A percentile compares a stretch with the other conserved stretches of the same genome.
phyloP scores from a whole-genome alignment of 2,329 filamentous ascomycete species.

The Myriosclerotinia duriaeana region DNA sequence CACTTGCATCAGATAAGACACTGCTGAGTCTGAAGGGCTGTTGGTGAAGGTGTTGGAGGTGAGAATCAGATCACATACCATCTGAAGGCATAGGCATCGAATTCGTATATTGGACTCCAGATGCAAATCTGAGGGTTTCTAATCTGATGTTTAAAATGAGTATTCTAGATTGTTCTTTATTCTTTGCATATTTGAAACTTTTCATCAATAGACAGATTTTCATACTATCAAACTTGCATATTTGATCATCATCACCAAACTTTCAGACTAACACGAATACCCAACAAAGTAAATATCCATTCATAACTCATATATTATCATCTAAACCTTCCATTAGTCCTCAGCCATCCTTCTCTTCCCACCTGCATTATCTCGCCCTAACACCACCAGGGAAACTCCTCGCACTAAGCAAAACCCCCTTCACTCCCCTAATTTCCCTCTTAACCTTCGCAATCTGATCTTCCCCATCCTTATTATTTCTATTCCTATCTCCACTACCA shows the following conservation, averaged over 20 bases:
- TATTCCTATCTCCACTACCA: constrained; percentile 37
- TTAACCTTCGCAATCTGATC: constrained; percentile 74
- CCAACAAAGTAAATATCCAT: background rate
- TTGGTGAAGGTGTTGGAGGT: too few species aligned
- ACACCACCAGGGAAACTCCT: constrained; percentile 62
- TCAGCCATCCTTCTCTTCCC: background rate
- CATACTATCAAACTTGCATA: background rate
- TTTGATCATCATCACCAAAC: background rate
- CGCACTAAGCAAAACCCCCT: constrained; percentile 73
- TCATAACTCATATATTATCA: constrained; percentile 15
- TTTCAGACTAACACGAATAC: background rate
- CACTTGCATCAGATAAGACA: too few species aligned
- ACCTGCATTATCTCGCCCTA: constrained; percentile 23
- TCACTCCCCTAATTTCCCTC: constrained; percentile 74
- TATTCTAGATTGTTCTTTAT: background rate
- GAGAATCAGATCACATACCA: background rate
- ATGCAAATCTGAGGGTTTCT: background rate
- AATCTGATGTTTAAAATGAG: background rate
- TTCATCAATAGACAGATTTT: background rate
- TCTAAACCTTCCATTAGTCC: constrained; percentile 28
- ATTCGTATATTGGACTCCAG: background rate
- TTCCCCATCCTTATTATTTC: constrained; percentile 50
- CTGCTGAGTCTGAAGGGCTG: too few species aligned
- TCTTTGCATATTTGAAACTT: background rate
- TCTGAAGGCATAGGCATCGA: background rate